Percentiles rank a stretch among this genome's conserved stretches.
Evolutionary conservation across 192 early-diverging fungal genomes (phyloP).

Genomic region (Blastocladiella britannica): DNA sequence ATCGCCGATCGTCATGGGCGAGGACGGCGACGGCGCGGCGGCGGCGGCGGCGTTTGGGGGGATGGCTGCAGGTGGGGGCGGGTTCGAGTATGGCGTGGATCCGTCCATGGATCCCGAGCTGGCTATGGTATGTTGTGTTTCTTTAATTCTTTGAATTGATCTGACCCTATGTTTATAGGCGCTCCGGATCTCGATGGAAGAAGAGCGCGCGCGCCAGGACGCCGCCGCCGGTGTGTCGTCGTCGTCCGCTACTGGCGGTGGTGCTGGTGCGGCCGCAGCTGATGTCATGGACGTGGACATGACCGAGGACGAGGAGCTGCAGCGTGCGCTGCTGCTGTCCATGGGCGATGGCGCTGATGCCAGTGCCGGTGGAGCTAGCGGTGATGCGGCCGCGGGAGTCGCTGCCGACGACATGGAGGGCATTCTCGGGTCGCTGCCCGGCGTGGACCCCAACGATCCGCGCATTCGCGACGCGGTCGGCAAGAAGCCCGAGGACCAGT

Average conservation of each 20-base stretch:
- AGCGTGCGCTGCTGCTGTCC: slow-evolving; percentile 50
- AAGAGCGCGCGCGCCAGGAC: slow-evolving; percentile 80
- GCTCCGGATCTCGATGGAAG: slow-evolving; percentile 84
- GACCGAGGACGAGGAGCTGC: slow-evolving; percentile 55
- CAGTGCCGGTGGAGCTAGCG: slow-evolving; percentile 9
- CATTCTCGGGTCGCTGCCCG: slow-evolving; percentile 62
- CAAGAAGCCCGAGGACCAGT: slow-evolving; percentile 22
- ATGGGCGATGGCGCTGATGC: slow-evolving; percentile 26
- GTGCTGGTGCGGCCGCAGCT: slow-evolving; percentile 19
- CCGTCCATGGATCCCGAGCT: slow-evolving; percentile 84
- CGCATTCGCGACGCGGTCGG: slow-evolving; percentile 43
- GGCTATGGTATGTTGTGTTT: slow-evolving; percentile 34
- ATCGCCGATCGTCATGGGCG: slow-evolving; percentile 68
- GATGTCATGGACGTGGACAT: slow-evolving; percentile 49
- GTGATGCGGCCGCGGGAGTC: not conserved
- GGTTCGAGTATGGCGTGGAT: slow-evolving; percentile 87
- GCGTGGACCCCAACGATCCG: slow-evolving; percentile 70
- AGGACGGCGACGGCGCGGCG: slow-evolving; percentile 51
- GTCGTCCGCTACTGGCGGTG: not conserved
- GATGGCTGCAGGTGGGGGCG: slow-evolving; percentile 9
- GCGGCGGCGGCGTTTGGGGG: slow-evolving; percentile 34
- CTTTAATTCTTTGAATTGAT: not conserved
- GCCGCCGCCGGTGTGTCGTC: slow-evolving; percentile 10
- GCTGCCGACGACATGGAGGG: slow-evolving; percentile 38
- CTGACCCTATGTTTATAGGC: slow-evolving; percentile 25